Conservation (phyloP, 352 stramenopile species). For the Aphanomyces astaci region DNA sequence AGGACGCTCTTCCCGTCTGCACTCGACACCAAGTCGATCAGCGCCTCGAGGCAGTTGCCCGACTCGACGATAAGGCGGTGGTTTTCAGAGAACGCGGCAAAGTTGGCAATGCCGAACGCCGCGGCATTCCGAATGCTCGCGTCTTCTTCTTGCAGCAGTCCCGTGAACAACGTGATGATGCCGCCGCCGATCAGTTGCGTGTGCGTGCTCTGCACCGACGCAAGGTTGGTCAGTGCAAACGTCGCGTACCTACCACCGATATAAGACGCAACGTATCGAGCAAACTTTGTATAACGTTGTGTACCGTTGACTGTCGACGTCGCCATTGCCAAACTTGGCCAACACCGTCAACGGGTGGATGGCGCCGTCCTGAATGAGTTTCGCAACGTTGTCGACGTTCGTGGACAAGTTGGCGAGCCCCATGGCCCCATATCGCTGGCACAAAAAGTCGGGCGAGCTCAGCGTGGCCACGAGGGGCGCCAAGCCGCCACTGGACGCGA, state of each 20-base stretch:
- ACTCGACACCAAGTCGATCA: constrained; percentile 49
- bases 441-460: constrained; percentile 86
- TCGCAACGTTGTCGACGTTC: constrained; percentile 83
- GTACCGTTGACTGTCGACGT: constrained; percentile 85
- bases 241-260: constrained; percentile 66
- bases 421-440: constrained; percentile 92
- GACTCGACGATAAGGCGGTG: constrained; percentile 75
- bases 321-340: constrained; percentile 69
- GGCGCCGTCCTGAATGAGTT: constrained; percentile 86
- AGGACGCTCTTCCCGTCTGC: constrained; percentile 83
- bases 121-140: constrained; percentile 81
- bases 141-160: constrained; percentile 72
- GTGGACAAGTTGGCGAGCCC: constrained; percentile 93
- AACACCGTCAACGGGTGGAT: constrained; percentile 84
- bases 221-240: constrained; percentile 91
- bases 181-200: constrained; percentile 67
- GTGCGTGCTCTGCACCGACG: constrained; percentile 77
- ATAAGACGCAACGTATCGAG: not conserved
- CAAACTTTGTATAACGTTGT: not conserved
- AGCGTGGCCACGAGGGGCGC: constrained; percentile 84
- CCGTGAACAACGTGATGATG: constrained; percentile 58
- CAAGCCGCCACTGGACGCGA: constrained; percentile 87
- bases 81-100: constrained; percentile 88
- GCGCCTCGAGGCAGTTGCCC: constrained; percentile 38
- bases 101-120: constrained; percentile 90